These are phyloP conservation scores for Aspergillus oerlinghausenensis DNA, from an alignment of 2,329 filamentous ascomycete genomes.

Conservation along the genomic window DNA sequence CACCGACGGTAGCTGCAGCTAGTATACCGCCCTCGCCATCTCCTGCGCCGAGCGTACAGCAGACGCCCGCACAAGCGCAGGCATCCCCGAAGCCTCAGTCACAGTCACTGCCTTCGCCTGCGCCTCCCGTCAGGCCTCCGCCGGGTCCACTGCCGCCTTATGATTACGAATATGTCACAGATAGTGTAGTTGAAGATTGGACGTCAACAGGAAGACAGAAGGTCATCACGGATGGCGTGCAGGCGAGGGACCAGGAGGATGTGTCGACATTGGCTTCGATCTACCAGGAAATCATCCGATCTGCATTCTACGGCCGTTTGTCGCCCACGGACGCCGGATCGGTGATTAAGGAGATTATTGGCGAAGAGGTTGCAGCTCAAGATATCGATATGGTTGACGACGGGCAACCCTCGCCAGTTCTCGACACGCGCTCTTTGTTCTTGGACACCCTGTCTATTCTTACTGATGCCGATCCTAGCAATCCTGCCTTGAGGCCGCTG, in stretches of 20 bases:
- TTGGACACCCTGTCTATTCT: slow-evolving; percentile 78
- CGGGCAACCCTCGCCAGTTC: slow-evolving; percentile 37
- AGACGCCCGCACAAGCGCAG: slow-evolving; percentile 7
- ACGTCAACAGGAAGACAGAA: slow-evolving; percentile 59
- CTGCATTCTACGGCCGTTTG: slow-evolving; percentile 66
- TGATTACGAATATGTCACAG: slow-evolving; percentile 71
- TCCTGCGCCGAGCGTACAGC: slow-evolving; percentile 9
- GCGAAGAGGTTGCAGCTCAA: slow-evolving; percentile 47
- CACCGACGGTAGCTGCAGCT: slow-evolving; percentile 4
- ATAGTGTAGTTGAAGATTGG: slow-evolving; percentile 66
- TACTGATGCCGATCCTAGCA: slow-evolving; percentile 64
- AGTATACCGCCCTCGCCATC: slow-evolving; percentile 20
- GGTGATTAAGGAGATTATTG: slow-evolving; percentile 69
- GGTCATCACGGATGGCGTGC: slow-evolving; percentile 60
- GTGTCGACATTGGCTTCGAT: slow-evolving; percentile 63
- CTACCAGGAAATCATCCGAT: slow-evolving; percentile 79
- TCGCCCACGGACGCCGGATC: slow-evolving; percentile 64
- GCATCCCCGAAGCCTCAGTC: slow-evolving; percentile 17
- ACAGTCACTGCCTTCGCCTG: slow-evolving; percentile 14
- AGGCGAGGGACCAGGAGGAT: slow-evolving; percentile 65
- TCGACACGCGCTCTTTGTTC: slow-evolving; percentile 67
- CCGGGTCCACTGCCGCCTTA: slow-evolving; percentile 45
- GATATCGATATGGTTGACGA: slow-evolving; percentile 45
- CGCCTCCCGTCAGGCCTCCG: slow-evolving; percentile 13
- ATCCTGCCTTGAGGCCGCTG: slow-evolving; percentile 59